A percentile compares a stretch with the other conserved stretches of the same genome.
Evolutionary conservation across 768 basidiomycete species (phyloP).

Genomic region (Scleroderma citrinum): DNA sequence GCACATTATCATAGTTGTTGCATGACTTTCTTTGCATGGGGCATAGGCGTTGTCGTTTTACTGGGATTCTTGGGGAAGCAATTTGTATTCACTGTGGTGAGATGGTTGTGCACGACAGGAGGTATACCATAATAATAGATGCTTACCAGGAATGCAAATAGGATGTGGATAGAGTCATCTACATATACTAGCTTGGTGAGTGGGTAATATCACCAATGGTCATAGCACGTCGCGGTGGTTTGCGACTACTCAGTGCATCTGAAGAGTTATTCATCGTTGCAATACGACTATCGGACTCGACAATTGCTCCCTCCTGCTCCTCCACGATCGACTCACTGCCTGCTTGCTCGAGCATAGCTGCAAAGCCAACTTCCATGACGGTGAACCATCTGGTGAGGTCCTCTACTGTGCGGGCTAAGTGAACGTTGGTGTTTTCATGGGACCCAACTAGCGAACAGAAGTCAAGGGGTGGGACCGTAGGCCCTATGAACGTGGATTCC

Average conservation of each 20-base stretch:
- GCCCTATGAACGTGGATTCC: slow-evolving; percentile 30
- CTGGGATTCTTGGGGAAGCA: no score
- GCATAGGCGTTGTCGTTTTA: no score
- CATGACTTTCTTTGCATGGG: no score
- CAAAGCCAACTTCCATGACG: slow-evolving; percentile 67
- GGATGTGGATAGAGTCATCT: no score
- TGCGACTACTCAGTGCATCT: slow-evolving; percentile 1
- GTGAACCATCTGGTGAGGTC: slow-evolving; percentile 74
- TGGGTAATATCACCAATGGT: slow-evolving; percentile 13
- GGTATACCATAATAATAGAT: no score
- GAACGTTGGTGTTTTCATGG: slow-evolving; percentile 54
- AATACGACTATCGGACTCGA: slow-evolving; percentile 17
- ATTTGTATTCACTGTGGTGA: no score
- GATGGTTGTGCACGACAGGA: no score
- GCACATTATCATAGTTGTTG: no score
- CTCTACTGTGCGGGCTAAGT: slow-evolving; percentile 68
- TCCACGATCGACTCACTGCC: slow-evolving; percentile 54
- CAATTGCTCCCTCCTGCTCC: slow-evolving; percentile 47
- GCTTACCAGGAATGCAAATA: no score
- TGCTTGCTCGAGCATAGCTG: slow-evolving; percentile 53
- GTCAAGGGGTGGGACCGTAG: slow-evolving; percentile 61
- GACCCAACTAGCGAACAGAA: slow-evolving; percentile 50
- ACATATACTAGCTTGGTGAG: neutral
- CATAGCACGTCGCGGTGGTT: slow-evolving; percentile 8
- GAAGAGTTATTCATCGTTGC: slow-evolving; percentile 6